Evolutionary conservation across 225 moss, liverwort and hornwort genomes (phyloP), one percentile per base, ranked within the genome.

Genomic region (Ulota crispa): DNA sequence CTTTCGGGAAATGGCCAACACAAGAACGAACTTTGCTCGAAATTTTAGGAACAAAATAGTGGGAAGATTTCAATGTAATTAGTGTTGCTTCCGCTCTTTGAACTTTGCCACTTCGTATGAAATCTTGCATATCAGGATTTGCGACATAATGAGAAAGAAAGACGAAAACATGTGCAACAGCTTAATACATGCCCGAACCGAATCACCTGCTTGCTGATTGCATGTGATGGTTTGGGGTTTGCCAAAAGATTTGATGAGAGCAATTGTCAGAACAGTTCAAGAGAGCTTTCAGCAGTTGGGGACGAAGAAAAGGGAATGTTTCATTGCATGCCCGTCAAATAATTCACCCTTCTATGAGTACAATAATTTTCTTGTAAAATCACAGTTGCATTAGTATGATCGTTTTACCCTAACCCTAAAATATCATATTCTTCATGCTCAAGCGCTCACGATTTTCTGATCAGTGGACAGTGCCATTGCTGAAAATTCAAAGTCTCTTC

Each of bases 371-470:
- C 37, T 69, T 54, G n/a, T 18, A 14, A 24, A 74, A 82, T 52
- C 24, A 66, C 13, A 64, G 70, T 54, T 42, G 45, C 54, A 34
- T 30, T 9, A 9, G 21, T 54, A 54, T 11, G 64, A 32, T 36
- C 42, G n/a, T 55, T 78, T 43, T 64, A 32, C 9, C 42, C 72
- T 72, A 78, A 32, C 64, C 31, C 31, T 67, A 42, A 73, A 78
- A 43, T 32, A 53, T 82, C 72, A 47, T 59, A 39, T 19, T 65
- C 73, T 32, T 53, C 67, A 26, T 39, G 53, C 67, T 73, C 78
- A 62, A 78, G 61, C 21, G 15, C 43, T 64, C 54, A 54, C 13
- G 24, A 31, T 19, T 50, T 53, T 5, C 62, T 64, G 36, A 41
- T 85, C 2, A 18, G 23, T 42, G 57, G 10, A n/a, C 57, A 11